Conservation (phyloP, 1,139 yeast species). For the Kurtzmaniella quercitrusa region DNA sequence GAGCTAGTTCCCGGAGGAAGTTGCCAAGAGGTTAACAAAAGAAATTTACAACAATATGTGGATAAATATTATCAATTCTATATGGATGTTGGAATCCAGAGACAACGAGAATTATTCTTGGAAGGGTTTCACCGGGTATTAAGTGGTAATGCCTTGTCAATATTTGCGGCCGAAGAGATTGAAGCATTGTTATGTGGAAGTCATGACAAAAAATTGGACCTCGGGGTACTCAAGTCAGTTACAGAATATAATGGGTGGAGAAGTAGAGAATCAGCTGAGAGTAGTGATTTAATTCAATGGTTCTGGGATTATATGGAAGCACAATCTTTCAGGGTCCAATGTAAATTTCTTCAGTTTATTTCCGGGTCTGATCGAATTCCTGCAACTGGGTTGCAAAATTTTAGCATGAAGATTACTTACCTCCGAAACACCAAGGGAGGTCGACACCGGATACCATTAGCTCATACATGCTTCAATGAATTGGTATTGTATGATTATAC, state of each 20-base stretch:
- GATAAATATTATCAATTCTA: conserved; percentile 58
- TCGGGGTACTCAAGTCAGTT: conserved; percentile 61
- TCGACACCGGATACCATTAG: conserved; percentile 61
- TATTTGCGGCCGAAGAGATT: conserved; percentile 79
- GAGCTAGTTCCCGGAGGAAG: conserved; percentile 61
- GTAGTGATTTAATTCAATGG: conserved; percentile 55
- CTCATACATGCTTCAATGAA: conserved; percentile 94
- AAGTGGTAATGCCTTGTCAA: conserved; percentile 73
- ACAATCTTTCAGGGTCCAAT: conserved; percentile 47
- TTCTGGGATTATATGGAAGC: conserved; percentile 72
- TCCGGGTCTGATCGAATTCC: conserved; percentile 93
- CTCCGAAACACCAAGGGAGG: conserved; percentile 30
- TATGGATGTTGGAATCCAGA: conserved; percentile 49
- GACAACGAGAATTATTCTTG: conserved; percentile 54
- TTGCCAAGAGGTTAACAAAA: conserved; percentile 44
- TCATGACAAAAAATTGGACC: conserved; percentile 60
- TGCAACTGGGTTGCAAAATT: conserved; percentile 79
- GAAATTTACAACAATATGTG: conserved; percentile 59
- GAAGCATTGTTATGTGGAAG: conserved; percentile 78
- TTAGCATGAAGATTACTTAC: conserved; percentile 62
- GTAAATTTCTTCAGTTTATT: conserved; percentile 65
- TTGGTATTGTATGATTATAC: conserved; percentile 68
- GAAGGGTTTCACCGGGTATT: conserved; percentile 73
- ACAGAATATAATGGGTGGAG: conserved; percentile 70
- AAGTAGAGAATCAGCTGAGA: conserved; percentile 27